phyloP scores from a whole-genome alignment of 768 basidiomycete species.

The Agrocybe pediades region DNA sequence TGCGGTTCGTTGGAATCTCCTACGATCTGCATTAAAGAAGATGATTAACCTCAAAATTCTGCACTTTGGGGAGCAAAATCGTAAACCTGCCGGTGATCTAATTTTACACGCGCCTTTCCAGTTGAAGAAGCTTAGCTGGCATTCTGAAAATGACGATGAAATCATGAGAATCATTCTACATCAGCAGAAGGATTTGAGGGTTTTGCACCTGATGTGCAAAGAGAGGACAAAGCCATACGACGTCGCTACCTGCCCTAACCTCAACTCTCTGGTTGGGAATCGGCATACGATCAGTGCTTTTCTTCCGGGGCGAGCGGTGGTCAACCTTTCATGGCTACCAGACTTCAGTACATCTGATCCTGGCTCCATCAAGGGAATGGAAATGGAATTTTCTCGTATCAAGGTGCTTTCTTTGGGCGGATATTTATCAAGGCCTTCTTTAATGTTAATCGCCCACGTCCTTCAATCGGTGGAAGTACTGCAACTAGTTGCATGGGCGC shows the following conservation, averaged over 20 bases:
- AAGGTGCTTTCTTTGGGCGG: constrained; percentile 15
- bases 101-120: neutral
- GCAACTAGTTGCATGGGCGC: constrained; percentile 7
- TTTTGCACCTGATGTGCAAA: constrained; percentile 8
- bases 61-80: constrained; percentile 1
- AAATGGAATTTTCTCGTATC: constrained; percentile 5
- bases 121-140: neutral
- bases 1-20: neutral
- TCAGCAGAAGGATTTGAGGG: constrained; percentile 4
- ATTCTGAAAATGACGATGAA: constrained; percentile 7
- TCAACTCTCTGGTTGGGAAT: constrained; percentile 9
- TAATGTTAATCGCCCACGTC: constrained; percentile 6
- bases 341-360: constrained; percentile 8
- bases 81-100: constrained; percentile 1
- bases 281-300: constrained; percentile 10
- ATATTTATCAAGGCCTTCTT: constrained; percentile 13
- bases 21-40: neutral
- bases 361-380: neutral
- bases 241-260: constrained; percentile 1
- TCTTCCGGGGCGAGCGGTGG: constrained; percentile 10
- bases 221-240: neutral
- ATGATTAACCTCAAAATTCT: neutral
- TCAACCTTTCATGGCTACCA: constrained; percentile 15
- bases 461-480: constrained; percentile 8
- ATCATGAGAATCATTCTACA: constrained; percentile 3